These are phyloP conservation scores for Melampsora americana DNA, from an alignment of 1,284 basidiomycete species.

Conservation along the genomic window DNA sequence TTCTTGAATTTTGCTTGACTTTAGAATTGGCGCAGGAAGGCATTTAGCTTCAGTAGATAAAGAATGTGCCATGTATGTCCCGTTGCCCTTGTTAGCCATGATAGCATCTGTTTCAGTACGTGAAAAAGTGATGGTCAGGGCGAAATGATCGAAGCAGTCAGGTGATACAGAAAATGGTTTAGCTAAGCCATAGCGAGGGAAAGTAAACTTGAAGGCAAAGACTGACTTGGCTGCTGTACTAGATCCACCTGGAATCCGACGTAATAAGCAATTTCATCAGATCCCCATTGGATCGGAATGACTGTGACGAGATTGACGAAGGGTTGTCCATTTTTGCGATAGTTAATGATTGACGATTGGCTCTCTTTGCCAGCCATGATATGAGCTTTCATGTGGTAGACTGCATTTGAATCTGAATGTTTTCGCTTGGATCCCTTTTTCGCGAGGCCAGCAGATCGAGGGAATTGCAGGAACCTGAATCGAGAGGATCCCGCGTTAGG, in stretches of 20 bases:
- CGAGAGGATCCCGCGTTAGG: too few relatives aligned
- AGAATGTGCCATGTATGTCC: neutral
- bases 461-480: conserved; percentile 59
- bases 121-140: neutral
- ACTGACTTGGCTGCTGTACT: conserved; percentile 14
- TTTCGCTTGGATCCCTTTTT: conserved; percentile 65
- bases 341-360: conserved; percentile 83
- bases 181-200: neutral
- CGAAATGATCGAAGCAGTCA: neutral
- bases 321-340: conserved; percentile 74
- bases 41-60: too few relatives aligned
- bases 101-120: neutral
- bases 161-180: neutral
- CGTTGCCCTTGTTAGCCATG: neutral
- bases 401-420: conserved; percentile 68
- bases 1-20: neutral
- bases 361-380: conserved; percentile 75
- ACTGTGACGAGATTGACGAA: conserved; percentile 61
- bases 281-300: conserved; percentile 43
- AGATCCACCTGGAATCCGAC: conserved; percentile 36
- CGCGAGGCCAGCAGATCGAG: conserved; percentile 59
- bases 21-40: too few relatives aligned
- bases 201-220: neutral
- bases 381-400: conserved; percentile 66
- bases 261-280: conserved; percentile 11